These are phyloP conservation scores for Fusarium mangiferae DNA, from an alignment of 2,329 filamentous ascomycete species.

Conservation along the genomic window DNA sequence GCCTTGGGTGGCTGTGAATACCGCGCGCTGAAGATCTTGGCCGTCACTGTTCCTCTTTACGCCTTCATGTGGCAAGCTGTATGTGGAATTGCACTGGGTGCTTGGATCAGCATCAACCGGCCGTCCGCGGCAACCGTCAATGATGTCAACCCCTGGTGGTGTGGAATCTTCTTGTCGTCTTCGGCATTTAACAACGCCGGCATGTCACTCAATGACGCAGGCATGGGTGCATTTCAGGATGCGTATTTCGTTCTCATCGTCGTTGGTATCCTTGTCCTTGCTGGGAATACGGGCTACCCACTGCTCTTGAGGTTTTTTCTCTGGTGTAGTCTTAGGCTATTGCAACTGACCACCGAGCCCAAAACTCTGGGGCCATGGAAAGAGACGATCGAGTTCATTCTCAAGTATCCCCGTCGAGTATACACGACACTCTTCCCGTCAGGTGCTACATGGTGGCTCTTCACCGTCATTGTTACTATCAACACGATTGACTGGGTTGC, in stretches of 20 bases:
- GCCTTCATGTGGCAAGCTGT: constrained; percentile 68
- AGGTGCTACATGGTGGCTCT: constrained; percentile 72
- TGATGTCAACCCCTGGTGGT: constrained; percentile 74
- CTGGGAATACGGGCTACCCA: constrained; percentile 74
- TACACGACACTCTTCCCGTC: constrained; percentile 73
- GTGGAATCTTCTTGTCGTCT: constrained; percentile 73
- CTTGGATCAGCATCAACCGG: constrained; percentile 66
- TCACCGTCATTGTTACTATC: constrained; percentile 68
- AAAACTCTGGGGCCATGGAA: constrained; percentile 54
- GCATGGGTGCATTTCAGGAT: constrained; percentile 70
- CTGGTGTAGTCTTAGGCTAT: constrained; percentile 60
- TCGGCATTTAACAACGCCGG: constrained; percentile 79
- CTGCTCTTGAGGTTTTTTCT: constrained; percentile 70
- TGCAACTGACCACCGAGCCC: constrained; percentile 52
- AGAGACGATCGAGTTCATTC: constrained; percentile 63
- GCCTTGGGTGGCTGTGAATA: constrained; percentile 72
- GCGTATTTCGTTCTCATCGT: constrained; percentile 61
- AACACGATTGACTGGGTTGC: constrained; percentile 73
- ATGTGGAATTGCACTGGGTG: constrained; percentile 67
- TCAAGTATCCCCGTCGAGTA: constrained; percentile 66
- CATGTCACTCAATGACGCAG: constrained; percentile 73
- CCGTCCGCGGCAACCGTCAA: constrained; percentile 61
- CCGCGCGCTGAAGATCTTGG: constrained; percentile 68
- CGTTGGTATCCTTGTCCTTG: constrained; percentile 68
- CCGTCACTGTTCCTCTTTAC: constrained; percentile 69